Conservation (phyloP, 2,329 filamentous ascomycete species). For the Fusarium foetens region DNA sequence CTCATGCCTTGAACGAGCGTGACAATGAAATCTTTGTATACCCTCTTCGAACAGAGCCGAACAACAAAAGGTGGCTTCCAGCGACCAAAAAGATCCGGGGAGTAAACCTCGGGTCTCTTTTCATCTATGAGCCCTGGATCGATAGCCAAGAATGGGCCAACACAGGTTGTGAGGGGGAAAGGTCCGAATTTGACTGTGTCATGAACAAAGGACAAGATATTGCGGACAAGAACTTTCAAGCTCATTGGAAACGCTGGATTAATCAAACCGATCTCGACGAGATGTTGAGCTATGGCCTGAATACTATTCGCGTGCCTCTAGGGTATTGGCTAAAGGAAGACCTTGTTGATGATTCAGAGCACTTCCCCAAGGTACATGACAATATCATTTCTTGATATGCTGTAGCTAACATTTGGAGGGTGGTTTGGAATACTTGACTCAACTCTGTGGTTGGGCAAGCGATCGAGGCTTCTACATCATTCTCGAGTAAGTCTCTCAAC, state of each 20-base stretch:
- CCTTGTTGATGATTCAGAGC: slow-evolving; percentile 59
- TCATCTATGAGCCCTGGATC: slow-evolving; percentile 66
- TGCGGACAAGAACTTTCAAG: slow-evolving; percentile 58
- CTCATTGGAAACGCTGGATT: slow-evolving; percentile 63
- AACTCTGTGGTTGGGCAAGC: slow-evolving; percentile 59
- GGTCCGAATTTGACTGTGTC: slow-evolving; percentile 66
- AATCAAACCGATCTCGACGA: slow-evolving; percentile 59
- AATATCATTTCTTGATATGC: background rate
- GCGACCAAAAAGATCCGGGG: slow-evolving; percentile 58
- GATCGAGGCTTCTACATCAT: slow-evolving; percentile 63
- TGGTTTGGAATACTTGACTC: slow-evolving; percentile 57
- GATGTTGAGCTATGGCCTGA: slow-evolving; percentile 62
- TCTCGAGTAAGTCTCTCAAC: slow-evolving; percentile 50
- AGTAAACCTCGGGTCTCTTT: slow-evolving; percentile 64
- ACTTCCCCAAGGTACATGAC: slow-evolving; percentile 55
- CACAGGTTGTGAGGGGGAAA: slow-evolving; percentile 58
- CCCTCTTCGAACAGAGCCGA: background rate
- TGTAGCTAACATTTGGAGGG: slow-evolving; percentile 36
- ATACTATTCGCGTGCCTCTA: slow-evolving; percentile 64
- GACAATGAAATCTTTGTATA: slow-evolving; percentile 15
- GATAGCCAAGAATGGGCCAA: slow-evolving; percentile 55
- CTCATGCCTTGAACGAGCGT: background rate
- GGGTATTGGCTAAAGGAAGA: slow-evolving; percentile 66
- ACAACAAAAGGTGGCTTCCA: slow-evolving; percentile 29
- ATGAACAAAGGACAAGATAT: slow-evolving; percentile 56